phyloP scores from a whole-genome alignment of 257 asterid genomes.

The Schizonepeta tenuifolia region DNA sequence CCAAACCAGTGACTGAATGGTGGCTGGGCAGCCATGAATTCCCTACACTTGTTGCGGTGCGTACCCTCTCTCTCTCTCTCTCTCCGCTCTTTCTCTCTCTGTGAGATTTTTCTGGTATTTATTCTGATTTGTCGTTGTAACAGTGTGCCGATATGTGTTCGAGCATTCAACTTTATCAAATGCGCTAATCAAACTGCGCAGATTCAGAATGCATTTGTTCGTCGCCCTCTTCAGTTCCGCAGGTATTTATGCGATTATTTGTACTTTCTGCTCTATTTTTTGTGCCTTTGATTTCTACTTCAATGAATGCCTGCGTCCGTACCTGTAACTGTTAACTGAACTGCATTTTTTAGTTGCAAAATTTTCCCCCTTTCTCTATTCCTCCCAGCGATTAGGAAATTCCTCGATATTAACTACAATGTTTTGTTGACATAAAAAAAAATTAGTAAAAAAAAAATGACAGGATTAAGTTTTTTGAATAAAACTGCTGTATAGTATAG shows the following conservation, averaged over 20 bases:
- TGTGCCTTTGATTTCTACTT: constrained; percentile 24
- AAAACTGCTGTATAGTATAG: not conserved
- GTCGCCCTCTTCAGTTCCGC: constrained; percentile 48
- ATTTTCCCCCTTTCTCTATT: not conserved
- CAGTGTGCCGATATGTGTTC: constrained; percentile 55
- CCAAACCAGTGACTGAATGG: not conserved
- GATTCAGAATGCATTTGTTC: constrained; percentile 31
- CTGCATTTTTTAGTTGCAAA: not conserved
- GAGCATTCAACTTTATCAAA: constrained; percentile 49
- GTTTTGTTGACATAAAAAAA: not conserved
- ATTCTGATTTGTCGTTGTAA: constrained; percentile 33
- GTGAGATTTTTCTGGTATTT: constrained; percentile 23
- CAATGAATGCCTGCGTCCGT: not conserved
- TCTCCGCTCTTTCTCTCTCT: not conserved
- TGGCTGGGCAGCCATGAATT: constrained; percentile 56
- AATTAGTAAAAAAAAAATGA: not conserved
- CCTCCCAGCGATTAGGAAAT: not conserved
- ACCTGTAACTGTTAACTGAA: not conserved
- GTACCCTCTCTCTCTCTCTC: not conserved
- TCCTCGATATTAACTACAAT: constrained; percentile 5
- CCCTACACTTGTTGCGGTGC: constrained; percentile 56
- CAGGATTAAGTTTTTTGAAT: not conserved
- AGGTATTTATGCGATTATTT: constrained; percentile 56
- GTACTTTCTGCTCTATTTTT: constrained; percentile 24
- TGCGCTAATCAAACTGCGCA: constrained; percentile 42